Evolutionary conservation across 768 basidiomycete genomes (phyloP).

Genomic region (Leccinum boreale): DNA sequence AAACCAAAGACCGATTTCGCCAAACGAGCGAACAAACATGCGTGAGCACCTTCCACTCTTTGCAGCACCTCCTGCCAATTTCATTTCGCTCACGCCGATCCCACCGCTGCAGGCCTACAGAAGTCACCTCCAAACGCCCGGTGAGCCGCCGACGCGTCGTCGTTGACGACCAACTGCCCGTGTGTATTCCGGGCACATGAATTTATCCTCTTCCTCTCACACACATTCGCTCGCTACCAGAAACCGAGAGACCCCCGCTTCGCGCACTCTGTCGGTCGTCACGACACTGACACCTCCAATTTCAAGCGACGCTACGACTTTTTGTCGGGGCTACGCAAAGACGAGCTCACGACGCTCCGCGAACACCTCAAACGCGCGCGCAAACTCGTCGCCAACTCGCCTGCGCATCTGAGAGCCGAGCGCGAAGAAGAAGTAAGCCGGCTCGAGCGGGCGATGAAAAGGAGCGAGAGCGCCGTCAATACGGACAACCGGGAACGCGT

Average conservation of each 20-base stretch:
- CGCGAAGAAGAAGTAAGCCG: slow-evolving; percentile 65
- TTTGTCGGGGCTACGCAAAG: slow-evolving; percentile 58
- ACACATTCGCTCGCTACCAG: slow-evolving; percentile 35
- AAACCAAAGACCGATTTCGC: slow-evolving; percentile 43
- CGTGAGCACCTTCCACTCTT: slow-evolving; percentile 50
- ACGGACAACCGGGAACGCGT: slow-evolving; percentile 63
- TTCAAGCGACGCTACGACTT: slow-evolving; percentile 76
- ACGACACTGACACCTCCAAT: slow-evolving; percentile 54
- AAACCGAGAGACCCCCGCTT: slow-evolving; percentile 87
- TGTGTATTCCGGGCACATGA: slow-evolving; percentile 33
- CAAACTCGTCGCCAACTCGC: slow-evolving; percentile 59
- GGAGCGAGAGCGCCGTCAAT: slow-evolving; percentile 75
- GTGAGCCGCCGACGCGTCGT: slow-evolving; percentile 70
- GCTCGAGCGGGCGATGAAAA: slow-evolving; percentile 72
- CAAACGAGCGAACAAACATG: slow-evolving; percentile 78
- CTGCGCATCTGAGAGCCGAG: slow-evolving; percentile 54
- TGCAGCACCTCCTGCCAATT: background rate
- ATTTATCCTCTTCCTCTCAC: background rate
- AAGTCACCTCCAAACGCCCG: slow-evolving; percentile 81
- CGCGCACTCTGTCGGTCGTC: slow-evolving; percentile 64
- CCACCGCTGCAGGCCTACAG: slow-evolving; percentile 57
- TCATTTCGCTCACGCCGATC: background rate
- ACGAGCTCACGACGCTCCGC: slow-evolving; percentile 63
- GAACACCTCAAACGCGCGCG: slow-evolving; percentile 66
- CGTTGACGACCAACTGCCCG: slow-evolving; percentile 63